These are phyloP conservation scores for Phytophthora pini DNA, from an alignment of 352 stramenopile genomes.

Conservation along the genomic window DNA sequence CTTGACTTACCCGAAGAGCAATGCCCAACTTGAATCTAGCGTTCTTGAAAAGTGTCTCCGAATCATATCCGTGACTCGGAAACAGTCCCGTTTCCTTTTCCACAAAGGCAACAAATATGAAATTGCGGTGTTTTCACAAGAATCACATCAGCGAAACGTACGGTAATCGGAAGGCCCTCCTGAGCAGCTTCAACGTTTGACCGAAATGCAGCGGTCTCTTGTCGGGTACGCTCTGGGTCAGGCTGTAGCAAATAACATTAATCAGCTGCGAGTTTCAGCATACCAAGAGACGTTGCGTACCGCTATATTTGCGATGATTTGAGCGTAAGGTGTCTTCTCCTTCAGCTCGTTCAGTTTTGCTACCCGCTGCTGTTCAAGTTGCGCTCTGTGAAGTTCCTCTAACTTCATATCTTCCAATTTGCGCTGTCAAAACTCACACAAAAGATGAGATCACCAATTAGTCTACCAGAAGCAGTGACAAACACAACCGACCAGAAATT, in stretches of 20 bases:
- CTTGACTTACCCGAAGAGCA: conserved; percentile 55
- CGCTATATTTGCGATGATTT: conserved; percentile 61
- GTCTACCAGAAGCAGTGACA: no score
- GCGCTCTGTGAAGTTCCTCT: conserved; percentile 33
- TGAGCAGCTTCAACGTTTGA: conserved; percentile 71
- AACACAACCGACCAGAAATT: conserved; percentile 52
- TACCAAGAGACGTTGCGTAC: conserved; percentile 25
- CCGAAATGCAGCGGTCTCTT: conserved; percentile 73
- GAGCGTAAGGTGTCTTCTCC: conserved; percentile 71
- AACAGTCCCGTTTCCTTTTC: conserved; percentile 76
- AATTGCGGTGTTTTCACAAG: not conserved
- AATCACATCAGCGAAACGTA: conserved; percentile 20
- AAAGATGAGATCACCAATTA: not conserved
- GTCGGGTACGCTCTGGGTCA: conserved; percentile 67
- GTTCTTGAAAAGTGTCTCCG: conserved; percentile 80
- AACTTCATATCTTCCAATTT: conserved; percentile 58
- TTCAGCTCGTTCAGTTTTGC: conserved; percentile 69
- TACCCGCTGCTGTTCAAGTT: conserved; percentile 43
- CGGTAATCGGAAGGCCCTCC: conserved; percentile 59
- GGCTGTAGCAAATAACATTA: conserved; percentile 36
- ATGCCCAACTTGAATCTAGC: conserved; percentile 83
- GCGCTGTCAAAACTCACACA: conserved; percentile 34
- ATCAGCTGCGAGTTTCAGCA: not conserved
- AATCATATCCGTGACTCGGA: conserved; percentile 78
- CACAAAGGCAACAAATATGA: not conserved